Percentiles rank a stretch among this genome's conserved stretches.
phyloP scores from a whole-genome alignment of 1,284 basidiomycete genomes.

The Stygiomarasmius scandens region DNA sequence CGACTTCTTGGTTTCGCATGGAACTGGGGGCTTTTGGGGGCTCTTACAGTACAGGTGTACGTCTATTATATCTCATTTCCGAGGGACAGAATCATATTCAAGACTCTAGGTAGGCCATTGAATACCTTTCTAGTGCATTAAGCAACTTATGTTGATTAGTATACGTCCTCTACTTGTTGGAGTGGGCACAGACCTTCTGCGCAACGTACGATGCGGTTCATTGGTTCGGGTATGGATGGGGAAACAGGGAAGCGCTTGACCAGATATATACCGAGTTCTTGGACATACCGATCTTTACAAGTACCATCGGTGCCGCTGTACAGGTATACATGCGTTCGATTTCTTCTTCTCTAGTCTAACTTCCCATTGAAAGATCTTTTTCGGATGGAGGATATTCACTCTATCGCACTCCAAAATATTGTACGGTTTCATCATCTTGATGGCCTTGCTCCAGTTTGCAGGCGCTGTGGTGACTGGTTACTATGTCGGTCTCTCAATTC shows the following conservation, averaged over 20 bases:
- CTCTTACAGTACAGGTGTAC: conserved; percentile 21
- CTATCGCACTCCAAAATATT: conserved; percentile 15
- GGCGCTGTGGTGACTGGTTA: conserved; percentile 14
- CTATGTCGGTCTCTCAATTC: conserved; percentile 13
- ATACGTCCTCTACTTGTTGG: conserved; percentile 21
- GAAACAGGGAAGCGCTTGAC: conserved; percentile 14
- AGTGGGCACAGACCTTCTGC: conserved; percentile 22
- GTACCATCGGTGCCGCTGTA: conserved; percentile 20
- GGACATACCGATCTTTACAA: conserved; percentile 21
- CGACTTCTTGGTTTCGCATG: conserved; percentile 20
- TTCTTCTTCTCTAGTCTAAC: not conserved
- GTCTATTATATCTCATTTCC: conserved; percentile 21
- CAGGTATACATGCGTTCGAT: conserved; percentile 17
- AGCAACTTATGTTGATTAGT: conserved; percentile 10
- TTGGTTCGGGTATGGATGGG: conserved; percentile 25
- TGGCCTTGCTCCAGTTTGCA: conserved; percentile 17
- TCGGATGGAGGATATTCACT: conserved; percentile 22
- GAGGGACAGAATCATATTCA: conserved; percentile 14
- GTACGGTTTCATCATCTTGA: conserved; percentile 8
- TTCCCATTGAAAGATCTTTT: conserved; percentile 16
- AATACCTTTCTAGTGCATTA: not conserved
- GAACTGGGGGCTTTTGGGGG: conserved; percentile 22
- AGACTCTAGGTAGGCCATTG: conserved; percentile 14
- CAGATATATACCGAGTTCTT: conserved; percentile 15
- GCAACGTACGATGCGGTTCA: conserved; percentile 23